A percentile compares a stretch with the other conserved stretches of the same genome.
phyloP scores from a whole-genome alignment of 2,329 filamentous ascomycete genomes.

The Cucurbitaria berberidis region DNA sequence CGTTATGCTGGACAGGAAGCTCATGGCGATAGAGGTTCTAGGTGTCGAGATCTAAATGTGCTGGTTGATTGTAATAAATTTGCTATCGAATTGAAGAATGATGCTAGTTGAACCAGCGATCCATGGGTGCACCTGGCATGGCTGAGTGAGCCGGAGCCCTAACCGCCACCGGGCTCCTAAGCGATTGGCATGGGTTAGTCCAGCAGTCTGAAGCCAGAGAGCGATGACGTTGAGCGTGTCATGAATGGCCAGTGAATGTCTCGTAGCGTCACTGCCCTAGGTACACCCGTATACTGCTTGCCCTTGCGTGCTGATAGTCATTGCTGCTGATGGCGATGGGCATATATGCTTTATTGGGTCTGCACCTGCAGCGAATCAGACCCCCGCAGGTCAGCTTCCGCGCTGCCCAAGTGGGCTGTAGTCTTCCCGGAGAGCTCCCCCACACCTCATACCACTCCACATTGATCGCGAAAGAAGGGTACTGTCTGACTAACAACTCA shows the following conservation, averaged over 20 bases:
- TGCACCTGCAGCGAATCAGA: constrained; percentile 29
- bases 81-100: too few species aligned
- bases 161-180: constrained; percentile 9
- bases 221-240: constrained; percentile 22
- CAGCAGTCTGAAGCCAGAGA: constrained; percentile 5
- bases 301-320: constrained; percentile 9
- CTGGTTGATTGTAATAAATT: too few species aligned
- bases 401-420: constrained; percentile 19
- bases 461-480: constrained; percentile 3
- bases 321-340: constrained; percentile 16
- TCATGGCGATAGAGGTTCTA: neutral
- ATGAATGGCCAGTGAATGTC: constrained; percentile 15
- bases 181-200: constrained; percentile 19
- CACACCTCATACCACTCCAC: constrained; percentile 19
- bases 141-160: too few species aligned
- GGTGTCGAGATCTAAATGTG: neutral
- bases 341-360: constrained; percentile 16
- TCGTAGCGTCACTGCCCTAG: constrained; percentile 14
- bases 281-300: constrained; percentile 8
- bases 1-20: neutral
- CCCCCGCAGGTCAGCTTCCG: constrained; percentile 19
- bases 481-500: constrained; percentile 2
- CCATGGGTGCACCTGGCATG: neutral
- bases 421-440: constrained; percentile 23
- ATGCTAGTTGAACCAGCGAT: too few species aligned